Conservation (phyloP, 1,284 basidiomycete genomes). For the Austroboletus niveus region DNA sequence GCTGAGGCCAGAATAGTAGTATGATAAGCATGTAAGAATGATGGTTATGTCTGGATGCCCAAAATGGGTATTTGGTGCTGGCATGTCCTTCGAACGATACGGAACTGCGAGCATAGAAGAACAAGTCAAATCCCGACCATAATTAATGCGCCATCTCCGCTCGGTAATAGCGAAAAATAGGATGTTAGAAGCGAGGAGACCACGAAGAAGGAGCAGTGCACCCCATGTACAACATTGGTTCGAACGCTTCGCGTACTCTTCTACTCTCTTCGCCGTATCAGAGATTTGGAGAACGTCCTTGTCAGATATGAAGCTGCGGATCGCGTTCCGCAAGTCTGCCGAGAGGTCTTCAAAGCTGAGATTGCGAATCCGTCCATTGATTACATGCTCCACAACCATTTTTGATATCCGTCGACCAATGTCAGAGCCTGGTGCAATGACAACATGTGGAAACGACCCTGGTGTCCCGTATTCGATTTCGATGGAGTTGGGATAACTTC, state of each 20-base stretch:
- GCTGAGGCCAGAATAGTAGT: conserved; percentile 48
- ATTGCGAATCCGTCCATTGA: conserved; percentile 21
- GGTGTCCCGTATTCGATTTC: conserved; percentile 1
- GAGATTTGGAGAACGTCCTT: not conserved
- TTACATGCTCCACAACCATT: conserved; percentile 22
- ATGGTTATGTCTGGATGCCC: conserved; percentile 52
- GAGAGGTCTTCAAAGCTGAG: conserved; percentile 14
- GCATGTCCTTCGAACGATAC: conserved; percentile 18
- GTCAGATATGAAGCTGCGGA: conserved; percentile 23
- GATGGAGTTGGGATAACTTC: not conserved
- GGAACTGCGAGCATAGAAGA: conserved; percentile 17
- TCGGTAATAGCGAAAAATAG: conserved; percentile 38
- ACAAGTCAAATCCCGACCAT: conserved; percentile 37
- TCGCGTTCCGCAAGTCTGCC: conserved; percentile 5
- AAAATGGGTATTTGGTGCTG: conserved; percentile 46
- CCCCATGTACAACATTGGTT: conserved; percentile 26
- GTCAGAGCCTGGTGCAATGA: conserved; percentile 21
- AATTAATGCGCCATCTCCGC: conserved; percentile 48
- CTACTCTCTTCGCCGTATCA: not conserved
- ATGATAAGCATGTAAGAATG: conserved; percentile 45
- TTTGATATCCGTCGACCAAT: conserved; percentile 20
- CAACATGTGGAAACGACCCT: conserved; percentile 32
- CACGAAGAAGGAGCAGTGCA: conserved; percentile 40
- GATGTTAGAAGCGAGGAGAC: conserved; percentile 40
- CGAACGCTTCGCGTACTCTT: conserved; percentile 12